Evolutionary conservation across 2,329 filamentous ascomycete genomes (phyloP).

Genomic region (Arthrinium puccinioides): DNA sequence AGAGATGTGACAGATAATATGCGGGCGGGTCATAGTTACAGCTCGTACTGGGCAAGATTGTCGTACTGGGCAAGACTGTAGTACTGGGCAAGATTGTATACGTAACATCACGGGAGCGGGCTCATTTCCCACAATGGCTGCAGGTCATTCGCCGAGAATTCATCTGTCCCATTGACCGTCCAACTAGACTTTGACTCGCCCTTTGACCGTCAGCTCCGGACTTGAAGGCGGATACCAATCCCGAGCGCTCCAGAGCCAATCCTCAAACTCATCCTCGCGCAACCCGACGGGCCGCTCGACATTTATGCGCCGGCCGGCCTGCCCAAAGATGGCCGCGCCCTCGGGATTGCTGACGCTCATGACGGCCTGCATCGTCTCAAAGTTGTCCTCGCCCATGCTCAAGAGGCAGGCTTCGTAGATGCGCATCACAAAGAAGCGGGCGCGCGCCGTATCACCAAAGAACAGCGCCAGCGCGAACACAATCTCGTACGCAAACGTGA

Average conservation of each 20-base stretch:
- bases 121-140: too few species aligned
- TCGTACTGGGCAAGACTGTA: too few species aligned
- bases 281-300: background rate
- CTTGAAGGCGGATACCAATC: too few species aligned
- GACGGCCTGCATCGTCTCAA: background rate
- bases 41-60: too few species aligned
- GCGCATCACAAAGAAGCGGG: constrained; percentile 1
- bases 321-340: background rate
- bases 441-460: constrained; percentile 1
- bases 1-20: too few species aligned
- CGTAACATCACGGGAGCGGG: too few species aligned
- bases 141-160: too few species aligned
- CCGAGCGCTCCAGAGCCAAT: constrained; percentile 1
- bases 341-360: background rate
- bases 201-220: too few species aligned
- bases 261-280: background rate
- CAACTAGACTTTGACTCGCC: too few species aligned
- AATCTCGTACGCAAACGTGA: constrained; percentile 3
- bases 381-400: background rate
- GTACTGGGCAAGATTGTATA: too few species aligned
- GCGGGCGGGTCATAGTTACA: too few species aligned
- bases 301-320: background rate
- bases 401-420: background rate
- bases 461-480: background rate
- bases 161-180: too few species aligned